A percentile compares a stretch with the other conserved stretches of the same genome.
phyloP scores from a whole-genome alignment of 2,329 filamentous ascomycete genomes.

The Arthrobotrys pseudoclavata region DNA sequence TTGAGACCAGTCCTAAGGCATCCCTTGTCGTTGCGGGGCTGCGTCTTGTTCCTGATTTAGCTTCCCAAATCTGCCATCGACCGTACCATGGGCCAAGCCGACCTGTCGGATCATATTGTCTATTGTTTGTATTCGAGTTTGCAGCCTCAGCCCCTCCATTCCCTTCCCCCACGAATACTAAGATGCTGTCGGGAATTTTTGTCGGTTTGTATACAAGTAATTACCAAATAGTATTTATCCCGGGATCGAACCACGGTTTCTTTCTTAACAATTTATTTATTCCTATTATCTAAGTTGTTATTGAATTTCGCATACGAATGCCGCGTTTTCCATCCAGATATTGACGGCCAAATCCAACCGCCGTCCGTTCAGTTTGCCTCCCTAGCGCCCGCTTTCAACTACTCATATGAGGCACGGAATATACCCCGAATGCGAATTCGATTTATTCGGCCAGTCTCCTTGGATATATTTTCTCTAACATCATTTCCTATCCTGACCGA shows the following conservation, averaged over 20 bases:
- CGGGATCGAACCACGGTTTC: not conserved
- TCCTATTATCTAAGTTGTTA: not conserved
- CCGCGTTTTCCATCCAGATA: conserved; percentile 22
- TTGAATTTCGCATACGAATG: conserved; percentile 18
- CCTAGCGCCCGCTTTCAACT: conserved; percentile 24
- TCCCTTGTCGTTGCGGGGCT: conserved; percentile 9
- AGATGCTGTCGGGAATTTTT: conserved; percentile 1
- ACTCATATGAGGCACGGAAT: conserved; percentile 11
- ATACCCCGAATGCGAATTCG: conserved; percentile 12
- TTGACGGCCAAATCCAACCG: not conserved
- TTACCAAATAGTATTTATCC: conserved; percentile 10
- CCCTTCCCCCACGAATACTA: conserved; percentile 13
- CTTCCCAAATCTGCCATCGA: conserved; percentile 8
- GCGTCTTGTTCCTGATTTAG: conserved; percentile 43
- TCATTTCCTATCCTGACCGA: conserved; percentile 10
- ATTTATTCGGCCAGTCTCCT: conserved; percentile 22
- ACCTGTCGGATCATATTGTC: conserved; percentile 20
- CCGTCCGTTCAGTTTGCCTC: not conserved
- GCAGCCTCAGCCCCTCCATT: not conserved
- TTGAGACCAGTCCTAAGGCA: not conserved
- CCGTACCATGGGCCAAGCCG: not conserved
- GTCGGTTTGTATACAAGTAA: not conserved
- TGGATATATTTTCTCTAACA: not conserved
- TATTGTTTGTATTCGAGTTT: conserved; percentile 1
- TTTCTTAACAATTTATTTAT: not conserved